Percentiles rank a stretch among this genome's conserved stretches.
Conservation (phyloP, 208 protist genomes). For the Wallacemonas rigidus region DNA sequence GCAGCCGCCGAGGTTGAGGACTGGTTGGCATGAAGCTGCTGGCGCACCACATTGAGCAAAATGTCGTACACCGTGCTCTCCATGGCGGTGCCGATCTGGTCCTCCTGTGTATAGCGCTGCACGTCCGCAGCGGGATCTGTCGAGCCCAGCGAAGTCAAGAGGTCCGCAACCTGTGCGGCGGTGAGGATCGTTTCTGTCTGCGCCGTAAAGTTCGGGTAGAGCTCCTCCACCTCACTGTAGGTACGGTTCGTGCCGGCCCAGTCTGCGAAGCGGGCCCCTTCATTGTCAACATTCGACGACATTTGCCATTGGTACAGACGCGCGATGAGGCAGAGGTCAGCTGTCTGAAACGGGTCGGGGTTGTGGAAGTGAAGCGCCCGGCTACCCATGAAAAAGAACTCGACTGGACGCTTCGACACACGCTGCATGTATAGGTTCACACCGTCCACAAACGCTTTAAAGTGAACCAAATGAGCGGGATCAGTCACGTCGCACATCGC, state of each 20-base stretch:
- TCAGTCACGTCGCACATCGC: slow-evolving; percentile 38
- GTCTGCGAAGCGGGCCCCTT: slow-evolving; percentile 43
- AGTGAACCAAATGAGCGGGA: slow-evolving; percentile 22
- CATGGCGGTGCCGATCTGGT: slow-evolving; percentile 5
- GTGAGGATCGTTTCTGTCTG: slow-evolving; percentile 41
- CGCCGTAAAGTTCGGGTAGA: slow-evolving; percentile 43
- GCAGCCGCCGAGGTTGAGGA: neutral
- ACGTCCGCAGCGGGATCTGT: slow-evolving; percentile 3
- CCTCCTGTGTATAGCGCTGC: slow-evolving; percentile 1
- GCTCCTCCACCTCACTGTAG: slow-evolving; percentile 42
- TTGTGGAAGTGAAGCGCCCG: slow-evolving; percentile 45
- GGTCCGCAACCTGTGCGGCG: slow-evolving; percentile 26
- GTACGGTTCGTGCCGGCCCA: slow-evolving; percentile 44
- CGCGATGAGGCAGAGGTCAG: slow-evolving; percentile 47
- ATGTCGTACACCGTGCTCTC: slow-evolving; percentile 40
- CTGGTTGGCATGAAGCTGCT: slow-evolving; percentile 17
- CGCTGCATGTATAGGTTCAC: slow-evolving; percentile 54
- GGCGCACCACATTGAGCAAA: slow-evolving; percentile 25
- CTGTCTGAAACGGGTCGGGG: slow-evolving; percentile 36
- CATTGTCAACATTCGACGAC: slow-evolving; percentile 40
- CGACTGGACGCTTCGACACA: slow-evolving; percentile 47
- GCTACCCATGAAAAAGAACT: slow-evolving; percentile 64
- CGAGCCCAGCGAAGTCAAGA: slow-evolving; percentile 15
- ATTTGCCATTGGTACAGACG: slow-evolving; percentile 63
- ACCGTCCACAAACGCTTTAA: slow-evolving; percentile 55